phyloP scores from a whole-genome alignment of 1,284 basidiomycete species.

The Chondrostereum purpureum region DNA sequence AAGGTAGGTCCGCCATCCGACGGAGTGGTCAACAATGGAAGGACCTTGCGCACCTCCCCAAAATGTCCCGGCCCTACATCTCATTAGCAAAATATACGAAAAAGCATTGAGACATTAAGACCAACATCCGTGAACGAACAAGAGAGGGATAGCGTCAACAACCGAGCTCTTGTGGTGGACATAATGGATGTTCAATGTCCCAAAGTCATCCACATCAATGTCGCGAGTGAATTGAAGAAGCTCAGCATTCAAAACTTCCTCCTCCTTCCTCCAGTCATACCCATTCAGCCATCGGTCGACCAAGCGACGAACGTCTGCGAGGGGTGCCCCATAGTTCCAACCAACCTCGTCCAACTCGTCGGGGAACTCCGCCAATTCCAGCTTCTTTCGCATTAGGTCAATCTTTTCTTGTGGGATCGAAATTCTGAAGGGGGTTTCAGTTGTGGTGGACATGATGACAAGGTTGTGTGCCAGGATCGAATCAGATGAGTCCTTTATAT shows the following conservation, averaged over 20 bases:
- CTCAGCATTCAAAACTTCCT: constrained; percentile 35
- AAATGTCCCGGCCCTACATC: constrained; percentile 47
- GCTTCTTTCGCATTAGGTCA: not conserved
- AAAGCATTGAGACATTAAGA: constrained; percentile 5
- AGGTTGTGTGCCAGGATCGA: too few species aligned
- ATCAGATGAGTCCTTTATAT: too few species aligned
- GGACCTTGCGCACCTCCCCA: constrained; percentile 45
- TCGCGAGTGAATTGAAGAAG: constrained; percentile 43
- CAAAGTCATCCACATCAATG: constrained; percentile 36
- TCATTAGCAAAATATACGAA: not conserved
- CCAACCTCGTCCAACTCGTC: constrained; percentile 6
- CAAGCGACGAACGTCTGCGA: constrained; percentile 3
- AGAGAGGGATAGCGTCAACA: constrained; percentile 38
- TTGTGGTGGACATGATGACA: too few species aligned
- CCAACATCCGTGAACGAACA: constrained; percentile 50
- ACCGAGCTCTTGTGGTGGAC: constrained; percentile 39
- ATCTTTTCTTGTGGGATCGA: not conserved
- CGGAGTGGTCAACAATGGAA: constrained; percentile 39
- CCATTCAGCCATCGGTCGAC: constrained; percentile 16
- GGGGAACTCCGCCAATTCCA: not conserved
- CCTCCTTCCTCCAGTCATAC: constrained; percentile 42
- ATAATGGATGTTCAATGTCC: constrained; percentile 41
- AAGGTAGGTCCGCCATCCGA: constrained; percentile 41
- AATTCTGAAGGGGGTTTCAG: constrained; percentile 5
- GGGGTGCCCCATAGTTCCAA: constrained; percentile 4